Evolutionary conservation across 768 basidiomycete genomes (phyloP).

Genomic region (Xerocomellus intermedius): DNA sequence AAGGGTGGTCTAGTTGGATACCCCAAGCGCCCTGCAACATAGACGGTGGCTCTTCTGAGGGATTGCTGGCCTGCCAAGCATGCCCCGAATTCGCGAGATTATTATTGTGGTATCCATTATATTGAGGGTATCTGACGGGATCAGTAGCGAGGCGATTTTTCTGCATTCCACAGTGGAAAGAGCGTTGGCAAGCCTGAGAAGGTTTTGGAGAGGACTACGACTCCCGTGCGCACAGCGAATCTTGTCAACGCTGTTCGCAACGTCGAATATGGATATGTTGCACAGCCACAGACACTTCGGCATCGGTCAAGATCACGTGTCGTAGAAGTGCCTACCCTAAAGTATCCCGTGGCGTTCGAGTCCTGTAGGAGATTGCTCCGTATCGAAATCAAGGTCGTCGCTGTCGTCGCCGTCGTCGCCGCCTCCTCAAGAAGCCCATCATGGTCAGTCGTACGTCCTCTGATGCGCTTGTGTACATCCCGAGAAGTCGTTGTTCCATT

Average conservation of each 20-base stretch:
- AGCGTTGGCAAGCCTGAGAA: neutral
- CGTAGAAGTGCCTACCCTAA: constrained; percentile 23
- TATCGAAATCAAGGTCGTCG: constrained; percentile 26
- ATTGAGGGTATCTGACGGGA: constrained; percentile 15
- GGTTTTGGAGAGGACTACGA: neutral
- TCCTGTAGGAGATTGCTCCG: neutral
- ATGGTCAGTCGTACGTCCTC: constrained; percentile 31
- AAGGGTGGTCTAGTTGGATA: constrained; percentile 1
- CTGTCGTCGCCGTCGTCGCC: constrained; percentile 17
- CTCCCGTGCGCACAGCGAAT: neutral
- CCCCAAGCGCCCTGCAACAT: constrained; percentile 8
- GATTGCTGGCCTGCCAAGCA: constrained; percentile 26
- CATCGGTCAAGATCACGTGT: too few species aligned
- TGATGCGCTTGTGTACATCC: neutral
- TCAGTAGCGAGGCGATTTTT: constrained; percentile 9
- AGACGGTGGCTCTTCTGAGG: constrained; percentile 9
- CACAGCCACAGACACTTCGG: constrained; percentile 16
- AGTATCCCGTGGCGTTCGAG: neutral
- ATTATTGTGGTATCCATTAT: constrained; percentile 19
- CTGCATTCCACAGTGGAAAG: constrained; percentile 21
- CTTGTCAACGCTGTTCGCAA: neutral
- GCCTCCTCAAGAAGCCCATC: constrained; percentile 29
- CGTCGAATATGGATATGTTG: neutral
- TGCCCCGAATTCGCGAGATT: constrained; percentile 11
- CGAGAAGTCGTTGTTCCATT: neutral